Conservation (phyloP, 2,329 filamentous ascomycete species). For the Monosporascus cannonballus region DNA sequence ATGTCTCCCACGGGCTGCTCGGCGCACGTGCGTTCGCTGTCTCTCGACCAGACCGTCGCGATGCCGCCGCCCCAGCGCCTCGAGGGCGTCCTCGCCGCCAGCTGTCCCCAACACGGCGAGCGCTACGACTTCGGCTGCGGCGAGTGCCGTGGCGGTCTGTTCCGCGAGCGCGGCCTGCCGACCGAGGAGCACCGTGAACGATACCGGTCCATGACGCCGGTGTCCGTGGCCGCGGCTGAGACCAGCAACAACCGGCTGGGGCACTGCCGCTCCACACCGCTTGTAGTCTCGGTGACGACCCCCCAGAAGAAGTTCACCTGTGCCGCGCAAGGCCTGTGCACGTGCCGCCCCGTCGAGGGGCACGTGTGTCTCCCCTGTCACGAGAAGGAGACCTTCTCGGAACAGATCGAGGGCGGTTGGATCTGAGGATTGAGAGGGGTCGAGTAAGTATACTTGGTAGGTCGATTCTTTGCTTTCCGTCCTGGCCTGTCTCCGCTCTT, state of each 20-base stretch:
- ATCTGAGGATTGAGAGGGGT: not conserved
- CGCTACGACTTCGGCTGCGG: not conserved
- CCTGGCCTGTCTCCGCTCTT: not conserved
- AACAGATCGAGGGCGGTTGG: not conserved
- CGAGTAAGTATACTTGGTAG: not conserved
- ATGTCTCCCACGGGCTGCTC: constrained; percentile 1
- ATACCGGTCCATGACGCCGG: no score
- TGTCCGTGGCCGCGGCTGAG: not conserved
- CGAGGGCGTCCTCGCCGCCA: constrained; percentile 3
- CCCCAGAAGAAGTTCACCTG: not conserved
- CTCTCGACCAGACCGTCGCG: constrained; percentile 1
- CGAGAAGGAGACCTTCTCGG: not conserved
- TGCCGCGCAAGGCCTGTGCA: no score
- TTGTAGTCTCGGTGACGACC: not conserved
- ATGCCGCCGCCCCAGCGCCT: constrained; percentile 6
- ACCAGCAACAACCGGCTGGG: not conserved
- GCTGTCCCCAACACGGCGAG: not conserved
- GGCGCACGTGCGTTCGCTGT: constrained; percentile 3
- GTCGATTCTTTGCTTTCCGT: not conserved
- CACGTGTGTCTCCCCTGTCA: not conserved
- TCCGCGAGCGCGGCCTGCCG: constrained; percentile 7
- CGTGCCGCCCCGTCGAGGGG: not conserved
- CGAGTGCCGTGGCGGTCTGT: constrained; percentile 3
- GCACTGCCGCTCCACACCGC: not conserved
- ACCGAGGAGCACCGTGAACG: not conserved